phyloP scores from a whole-genome alignment of 1,284 basidiomycete species.

The Xerocomus minutiporus region DNA sequence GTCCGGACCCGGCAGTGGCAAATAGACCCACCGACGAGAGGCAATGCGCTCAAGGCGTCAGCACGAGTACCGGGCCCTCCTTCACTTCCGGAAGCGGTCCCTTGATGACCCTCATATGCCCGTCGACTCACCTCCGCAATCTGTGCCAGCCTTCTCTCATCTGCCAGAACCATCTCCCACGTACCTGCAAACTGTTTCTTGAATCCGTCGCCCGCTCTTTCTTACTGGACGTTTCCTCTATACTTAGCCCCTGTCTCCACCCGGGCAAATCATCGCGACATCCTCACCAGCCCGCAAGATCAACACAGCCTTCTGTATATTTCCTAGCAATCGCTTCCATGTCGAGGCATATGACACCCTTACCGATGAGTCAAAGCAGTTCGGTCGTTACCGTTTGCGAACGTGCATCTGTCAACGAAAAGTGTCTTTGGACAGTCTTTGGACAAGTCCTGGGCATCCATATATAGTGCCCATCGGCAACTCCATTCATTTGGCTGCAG shows the following conservation, averaged over 20 bases:
- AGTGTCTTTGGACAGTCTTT: no score
- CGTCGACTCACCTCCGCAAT: conserved; percentile 43
- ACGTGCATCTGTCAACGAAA: no score
- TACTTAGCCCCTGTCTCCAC: conserved; percentile 45
- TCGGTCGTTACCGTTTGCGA: conserved; percentile 48
- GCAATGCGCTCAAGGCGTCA: conserved; percentile 37
- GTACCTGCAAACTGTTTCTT: conserved; percentile 48
- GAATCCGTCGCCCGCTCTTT: conserved; percentile 48
- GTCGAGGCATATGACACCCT: conserved; percentile 60
- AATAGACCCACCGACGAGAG: no score
- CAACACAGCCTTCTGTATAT: conserved; percentile 51
- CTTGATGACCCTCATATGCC: conserved; percentile 38
- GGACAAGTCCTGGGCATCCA: no score
- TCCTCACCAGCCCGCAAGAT: conserved; percentile 61
- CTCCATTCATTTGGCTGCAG: no score
- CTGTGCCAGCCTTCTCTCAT: conserved; percentile 29
- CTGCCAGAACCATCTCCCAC: no score
- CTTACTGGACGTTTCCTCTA: conserved; percentile 48
- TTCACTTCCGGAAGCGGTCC: conserved; percentile 40
- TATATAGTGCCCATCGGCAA: no score
- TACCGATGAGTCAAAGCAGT: conserved; percentile 42
- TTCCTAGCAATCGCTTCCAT: conserved; percentile 63
- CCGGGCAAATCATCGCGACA: conserved; percentile 63
- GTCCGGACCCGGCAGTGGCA: conserved; percentile 17
- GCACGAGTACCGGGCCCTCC: conserved; percentile 37